A percentile compares a stretch with the other conserved stretches of the same genome.
phyloP scores from a whole-genome alignment of 2,329 filamentous ascomycete species.

The Aspergillus caelatus region DNA sequence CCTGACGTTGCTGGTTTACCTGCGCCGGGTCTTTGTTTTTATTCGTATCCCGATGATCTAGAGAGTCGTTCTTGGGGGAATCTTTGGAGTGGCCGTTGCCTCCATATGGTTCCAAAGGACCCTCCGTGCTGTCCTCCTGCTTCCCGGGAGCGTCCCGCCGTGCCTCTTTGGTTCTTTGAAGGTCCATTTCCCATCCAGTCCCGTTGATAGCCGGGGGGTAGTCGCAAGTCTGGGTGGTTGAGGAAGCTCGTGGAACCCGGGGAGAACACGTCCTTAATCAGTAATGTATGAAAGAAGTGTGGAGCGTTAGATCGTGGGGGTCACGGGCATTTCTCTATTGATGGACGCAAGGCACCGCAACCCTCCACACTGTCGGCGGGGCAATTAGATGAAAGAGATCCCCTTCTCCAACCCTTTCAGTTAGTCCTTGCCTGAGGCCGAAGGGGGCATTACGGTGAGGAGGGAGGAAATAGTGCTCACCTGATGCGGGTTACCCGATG shows the following conservation, averaged over 20 bases:
- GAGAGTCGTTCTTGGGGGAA: slow-evolving; percentile 40
- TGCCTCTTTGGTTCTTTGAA: slow-evolving; percentile 45
- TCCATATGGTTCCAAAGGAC: slow-evolving; percentile 38
- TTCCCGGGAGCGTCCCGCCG: slow-evolving; percentile 33
- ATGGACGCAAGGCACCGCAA: slow-evolving; percentile 27
- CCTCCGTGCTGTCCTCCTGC: slow-evolving; percentile 41
- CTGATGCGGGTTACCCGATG: slow-evolving; percentile 22
- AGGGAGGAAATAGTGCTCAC: slow-evolving; percentile 21
- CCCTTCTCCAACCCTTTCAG: slow-evolving; percentile 23
- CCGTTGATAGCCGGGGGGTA: neutral
- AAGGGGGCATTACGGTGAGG: slow-evolving; percentile 20
- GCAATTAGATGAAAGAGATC: slow-evolving; percentile 18
- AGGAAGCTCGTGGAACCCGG: slow-evolving; percentile 3
- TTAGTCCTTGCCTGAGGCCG: slow-evolving; percentile 26
- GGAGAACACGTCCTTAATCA: slow-evolving; percentile 2
- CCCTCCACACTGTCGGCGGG: slow-evolving; percentile 21
- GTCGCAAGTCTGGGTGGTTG: neutral
- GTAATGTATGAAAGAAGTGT: slow-evolving; percentile 4
- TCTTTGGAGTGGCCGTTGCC: slow-evolving; percentile 36
- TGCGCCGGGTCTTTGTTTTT: slow-evolving; percentile 24
- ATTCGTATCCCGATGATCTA: slow-evolving; percentile 31
- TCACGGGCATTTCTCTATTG: slow-evolving; percentile 25
- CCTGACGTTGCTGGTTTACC: slow-evolving; percentile 21
- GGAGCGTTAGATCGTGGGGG: slow-evolving; percentile 17
- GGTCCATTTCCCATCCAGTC: slow-evolving; percentile 38